Evolutionary conservation across 805 yeast genomes (phyloP), one percentile per base, ranked within the genome.

Genomic region (Yarrowia porcina): DNA sequence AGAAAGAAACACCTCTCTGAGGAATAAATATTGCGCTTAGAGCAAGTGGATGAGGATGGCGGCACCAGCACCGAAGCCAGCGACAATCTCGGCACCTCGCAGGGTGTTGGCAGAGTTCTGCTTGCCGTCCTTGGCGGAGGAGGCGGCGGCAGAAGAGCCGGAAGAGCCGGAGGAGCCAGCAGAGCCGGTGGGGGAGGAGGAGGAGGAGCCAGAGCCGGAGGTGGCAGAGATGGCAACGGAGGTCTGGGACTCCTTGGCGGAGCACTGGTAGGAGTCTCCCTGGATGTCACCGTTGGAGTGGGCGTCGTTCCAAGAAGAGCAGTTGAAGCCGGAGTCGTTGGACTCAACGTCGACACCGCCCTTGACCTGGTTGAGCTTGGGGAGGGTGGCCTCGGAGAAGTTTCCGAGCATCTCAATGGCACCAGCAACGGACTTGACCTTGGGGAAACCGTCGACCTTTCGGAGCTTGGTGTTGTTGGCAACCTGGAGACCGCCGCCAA

Each of bases 401-500:
- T 82, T 79, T 82, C 99, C 99, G 68, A 76, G 77, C 68, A 93
- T 77, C 74, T 80, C 81, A 68, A 93, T 84, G 70, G 98, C 94
- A 83, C 99, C 98, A 74, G 88, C 89, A 71, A 93, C 84, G 65
- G 88, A 76, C 74, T 80, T 77, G 72, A 94, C 82, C 68, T 80
- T 73, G 69, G 86, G 85, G 84, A 94, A 89, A 74, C 90, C 93
- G 64, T 80, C 80, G 73, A 93, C 80, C 64, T 81, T 70, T 56
- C 74, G 76, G 74, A 93, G 85, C 63, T 81, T 76, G 68, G 89
- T 79, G 88, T 94, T 94, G 85, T 91, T 90, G 67, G 89, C 84
- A 73, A 94, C 80, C 71, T 83, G 86, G 76, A 94, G 89, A 77
- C 97, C 99, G 83, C 99, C 98, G 75, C 93, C 96, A 71, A 94